Percentiles rank a stretch among this genome's conserved stretches.
phyloP scores from a whole-genome alignment of 1,139 yeast genomes.

The Sugiyamaella japonica region DNA sequence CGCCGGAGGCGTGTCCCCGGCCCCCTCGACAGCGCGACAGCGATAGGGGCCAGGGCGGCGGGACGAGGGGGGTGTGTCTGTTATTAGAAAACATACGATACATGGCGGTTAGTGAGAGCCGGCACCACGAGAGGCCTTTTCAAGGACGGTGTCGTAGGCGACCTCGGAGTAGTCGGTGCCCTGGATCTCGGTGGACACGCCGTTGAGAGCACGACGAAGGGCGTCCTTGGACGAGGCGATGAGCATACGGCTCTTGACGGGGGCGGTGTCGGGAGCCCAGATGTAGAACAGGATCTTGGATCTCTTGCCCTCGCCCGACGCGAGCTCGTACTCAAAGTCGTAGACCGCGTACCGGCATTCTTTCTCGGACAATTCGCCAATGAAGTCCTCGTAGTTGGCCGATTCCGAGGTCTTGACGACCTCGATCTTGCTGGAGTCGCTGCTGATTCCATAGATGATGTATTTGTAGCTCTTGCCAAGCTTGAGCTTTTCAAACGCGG shows the following conservation, averaged over 20 bases:
- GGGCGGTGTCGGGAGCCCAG: constrained; percentile 98
- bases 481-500: constrained; percentile 93
- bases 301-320: constrained; percentile 90
- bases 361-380: constrained; percentile 87
- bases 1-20: neutral
- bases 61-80: neutral
- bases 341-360: constrained; percentile 96
- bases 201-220: constrained; percentile 93
- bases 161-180: constrained; percentile 98
- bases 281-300: constrained; percentile 90
- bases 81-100: neutral
- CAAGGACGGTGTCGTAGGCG: constrained; percentile 88
- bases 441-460: constrained; percentile 77
- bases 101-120: constrained; percentile 50
- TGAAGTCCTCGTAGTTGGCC: constrained; percentile 74
- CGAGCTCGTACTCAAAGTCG: constrained; percentile 91
- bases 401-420: constrained; percentile 82
- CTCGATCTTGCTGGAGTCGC: constrained; percentile 82
- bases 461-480: constrained; percentile 89
- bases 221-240: constrained; percentile 98
- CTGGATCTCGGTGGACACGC: constrained; percentile 91
- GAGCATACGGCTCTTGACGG: constrained; percentile 89
- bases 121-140: constrained; percentile 83
- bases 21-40: too few species aligned
- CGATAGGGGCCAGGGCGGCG: too few species aligned